Conservation (phyloP, 495 filamentous ascomycete species). For the Penicillium coprophilum region DNA sequence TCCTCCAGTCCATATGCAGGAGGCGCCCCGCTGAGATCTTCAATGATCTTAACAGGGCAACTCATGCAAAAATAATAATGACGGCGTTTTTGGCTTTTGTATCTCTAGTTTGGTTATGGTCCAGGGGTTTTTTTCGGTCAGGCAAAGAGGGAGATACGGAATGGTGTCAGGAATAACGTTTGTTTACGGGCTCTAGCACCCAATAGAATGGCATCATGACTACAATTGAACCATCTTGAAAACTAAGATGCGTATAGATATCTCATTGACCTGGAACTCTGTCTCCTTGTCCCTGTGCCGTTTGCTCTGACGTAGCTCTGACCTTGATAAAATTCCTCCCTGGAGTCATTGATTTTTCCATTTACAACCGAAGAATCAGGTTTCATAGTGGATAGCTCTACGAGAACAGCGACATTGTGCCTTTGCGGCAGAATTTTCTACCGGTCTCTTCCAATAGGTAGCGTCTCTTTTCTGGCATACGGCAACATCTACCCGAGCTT, state of each 20-base stretch:
- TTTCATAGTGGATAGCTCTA: no score
- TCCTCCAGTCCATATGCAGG: constrained; percentile 9
- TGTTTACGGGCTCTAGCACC: background rate
- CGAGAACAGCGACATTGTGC: no score
- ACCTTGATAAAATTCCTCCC: no score
- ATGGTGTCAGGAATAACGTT: background rate
- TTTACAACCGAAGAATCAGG: no score
- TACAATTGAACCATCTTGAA: background rate
- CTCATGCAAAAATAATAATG: constrained; percentile 4
- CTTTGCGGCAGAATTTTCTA: no score
- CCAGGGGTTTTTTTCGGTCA: background rate
- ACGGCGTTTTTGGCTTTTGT: constrained; percentile 15
- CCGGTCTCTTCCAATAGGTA: no score
- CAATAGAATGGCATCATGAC: background rate
- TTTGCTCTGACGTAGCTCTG: no score
- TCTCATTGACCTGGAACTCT: no score
- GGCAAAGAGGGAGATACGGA: background rate
- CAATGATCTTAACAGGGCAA: background rate
- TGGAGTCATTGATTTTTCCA: no score
- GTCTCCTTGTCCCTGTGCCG: no score
- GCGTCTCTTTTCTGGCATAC: no score
- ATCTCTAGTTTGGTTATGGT: constrained; percentile 8
- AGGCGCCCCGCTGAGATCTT: constrained; percentile 8
- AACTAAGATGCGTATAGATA: background rate
- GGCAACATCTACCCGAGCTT: constrained; percentile 7